These are phyloP conservation scores for Sporisorium reilianum DNA, from an alignment of 1,284 basidiomycete species.

Conservation along the genomic window DNA sequence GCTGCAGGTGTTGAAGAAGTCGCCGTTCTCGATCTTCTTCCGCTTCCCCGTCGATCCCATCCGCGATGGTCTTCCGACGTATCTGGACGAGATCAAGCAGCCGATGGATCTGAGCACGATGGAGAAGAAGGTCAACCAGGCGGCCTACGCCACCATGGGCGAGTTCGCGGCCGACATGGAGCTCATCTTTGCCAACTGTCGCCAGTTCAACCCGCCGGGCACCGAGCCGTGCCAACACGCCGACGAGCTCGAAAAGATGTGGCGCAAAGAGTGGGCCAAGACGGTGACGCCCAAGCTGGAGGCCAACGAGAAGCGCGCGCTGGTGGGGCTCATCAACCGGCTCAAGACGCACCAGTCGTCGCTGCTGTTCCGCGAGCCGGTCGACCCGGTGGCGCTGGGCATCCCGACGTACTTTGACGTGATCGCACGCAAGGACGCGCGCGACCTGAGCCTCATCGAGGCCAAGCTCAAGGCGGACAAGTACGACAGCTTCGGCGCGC, in stretches of 20 bases:
- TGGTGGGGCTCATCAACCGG: conserved; percentile 80
- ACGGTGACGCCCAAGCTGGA: conserved; percentile 80
- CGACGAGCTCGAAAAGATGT: conserved; percentile 81
- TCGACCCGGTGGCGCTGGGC: conserved; percentile 75
- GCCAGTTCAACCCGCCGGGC: conserved; percentile 72
- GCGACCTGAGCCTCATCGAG: conserved; percentile 86
- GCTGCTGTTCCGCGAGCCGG: conserved; percentile 75
- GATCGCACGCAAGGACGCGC: conserved; percentile 84
- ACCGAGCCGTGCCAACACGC: conserved; percentile 82
- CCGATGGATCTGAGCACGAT: conserved; percentile 98
- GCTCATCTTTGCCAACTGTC: conserved; percentile 83
- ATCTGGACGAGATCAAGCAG: conserved; percentile 86
- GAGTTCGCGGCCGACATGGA: conserved; percentile 84
- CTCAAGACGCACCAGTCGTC: conserved; percentile 55
- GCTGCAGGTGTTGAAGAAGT: conserved; percentile 76
- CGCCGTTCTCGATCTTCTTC: conserved; percentile 83
- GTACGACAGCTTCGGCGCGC: conserved; percentile 80
- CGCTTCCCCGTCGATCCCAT: conserved; percentile 86
- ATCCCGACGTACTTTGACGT: conserved; percentile 87
- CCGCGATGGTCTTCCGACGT: conserved; percentile 82
- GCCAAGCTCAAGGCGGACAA: conserved; percentile 84
- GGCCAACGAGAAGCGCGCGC: conserved; percentile 82
- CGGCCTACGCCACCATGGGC: conserved; percentile 58
- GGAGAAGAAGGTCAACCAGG: conserved; percentile 73
- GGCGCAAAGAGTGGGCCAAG: conserved; percentile 85